phyloP scores from a whole-genome alignment of 768 basidiomycete genomes.

The Pulveroboletus ravenelii region DNA sequence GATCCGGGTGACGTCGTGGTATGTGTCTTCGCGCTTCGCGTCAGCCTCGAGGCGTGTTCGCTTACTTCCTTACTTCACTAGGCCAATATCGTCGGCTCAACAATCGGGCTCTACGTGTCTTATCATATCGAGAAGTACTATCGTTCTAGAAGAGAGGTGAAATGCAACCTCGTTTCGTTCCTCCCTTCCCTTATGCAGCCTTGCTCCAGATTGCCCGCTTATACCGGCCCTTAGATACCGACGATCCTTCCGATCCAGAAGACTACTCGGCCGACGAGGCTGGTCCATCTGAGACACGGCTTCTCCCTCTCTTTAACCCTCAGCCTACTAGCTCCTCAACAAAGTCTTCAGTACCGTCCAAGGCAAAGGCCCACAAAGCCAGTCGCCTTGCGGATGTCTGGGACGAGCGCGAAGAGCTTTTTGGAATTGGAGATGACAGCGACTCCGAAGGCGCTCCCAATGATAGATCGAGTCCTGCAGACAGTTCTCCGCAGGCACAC shows the following conservation, averaged over 20 bases:
- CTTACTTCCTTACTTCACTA: constrained; percentile 27
- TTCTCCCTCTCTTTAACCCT: constrained; percentile 49
- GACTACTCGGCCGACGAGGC: constrained; percentile 43
- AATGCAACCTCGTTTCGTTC: constrained; percentile 1
- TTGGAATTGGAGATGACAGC: constrained; percentile 62
- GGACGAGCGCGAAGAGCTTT: constrained; percentile 76
- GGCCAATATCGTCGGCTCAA: constrained; percentile 78
- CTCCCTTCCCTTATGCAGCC: neutral
- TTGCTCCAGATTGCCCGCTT: constrained; percentile 61
- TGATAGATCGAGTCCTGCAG: constrained; percentile 1
- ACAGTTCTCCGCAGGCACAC: constrained; percentile 2
- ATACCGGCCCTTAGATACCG: constrained; percentile 65
- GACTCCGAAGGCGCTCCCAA: constrained; percentile 44
- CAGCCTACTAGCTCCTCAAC: constrained; percentile 9
- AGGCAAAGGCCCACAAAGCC: constrained; percentile 30
- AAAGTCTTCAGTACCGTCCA: constrained; percentile 20
- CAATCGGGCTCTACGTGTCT: constrained; percentile 59
- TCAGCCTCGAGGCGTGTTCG: constrained; percentile 9
- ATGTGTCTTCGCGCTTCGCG: constrained; percentile 20
- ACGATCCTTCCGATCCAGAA: constrained; percentile 48
- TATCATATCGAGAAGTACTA: constrained; percentile 74
- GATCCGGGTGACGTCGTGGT: constrained; percentile 71
- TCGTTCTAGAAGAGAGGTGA: constrained; percentile 73
- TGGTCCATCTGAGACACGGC: constrained; percentile 42
- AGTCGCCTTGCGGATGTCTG: constrained; percentile 57